Conservation (phyloP, 2,329 filamentous ascomycete species). For the Botrytis porri region DNA sequence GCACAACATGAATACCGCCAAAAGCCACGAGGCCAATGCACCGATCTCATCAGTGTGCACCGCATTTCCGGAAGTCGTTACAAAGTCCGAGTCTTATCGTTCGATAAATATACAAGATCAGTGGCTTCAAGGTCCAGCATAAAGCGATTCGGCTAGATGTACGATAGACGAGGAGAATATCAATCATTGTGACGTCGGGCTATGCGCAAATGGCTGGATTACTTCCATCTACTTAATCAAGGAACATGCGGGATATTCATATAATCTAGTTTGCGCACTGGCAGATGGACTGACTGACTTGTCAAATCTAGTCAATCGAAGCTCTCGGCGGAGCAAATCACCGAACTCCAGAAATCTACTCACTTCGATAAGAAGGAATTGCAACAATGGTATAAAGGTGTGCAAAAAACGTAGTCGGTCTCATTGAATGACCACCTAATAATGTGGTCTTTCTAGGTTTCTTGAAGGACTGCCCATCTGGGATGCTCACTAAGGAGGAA, state of each 20-base stretch:
- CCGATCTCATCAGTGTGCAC: neutral
- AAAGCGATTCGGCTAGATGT: neutral
- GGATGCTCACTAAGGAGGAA: conserved; percentile 95
- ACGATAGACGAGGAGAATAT: neutral
- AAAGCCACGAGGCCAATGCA: conserved; percentile 14
- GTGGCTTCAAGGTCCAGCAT: neutral
- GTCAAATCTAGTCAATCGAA: conserved; percentile 77
- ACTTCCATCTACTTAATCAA: neutral
- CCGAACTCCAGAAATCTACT: conserved; percentile 91
- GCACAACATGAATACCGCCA: conserved; percentile 3
- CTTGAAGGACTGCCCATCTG: conserved; percentile 95
- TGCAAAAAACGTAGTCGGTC: conserved; percentile 34
- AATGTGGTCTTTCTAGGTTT: conserved; percentile 61
- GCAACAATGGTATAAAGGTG: conserved; percentile 99
- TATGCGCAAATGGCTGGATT: neutral
- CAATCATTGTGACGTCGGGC: neutral
- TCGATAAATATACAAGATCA: neutral
- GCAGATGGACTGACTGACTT: conserved; percentile 18
- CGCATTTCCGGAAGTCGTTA: neutral
- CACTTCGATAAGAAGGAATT: conserved; percentile 99
- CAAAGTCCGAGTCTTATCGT: neutral
- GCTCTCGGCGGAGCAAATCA: conserved; percentile 92
- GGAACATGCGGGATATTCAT: neutral
- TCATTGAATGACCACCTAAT: conserved; percentile 22
- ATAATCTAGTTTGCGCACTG: neutral